These are phyloP conservation scores for Zanthoxylum bungeanum DNA, from an alignment of 345 rosid species.

Conservation along the genomic window DNA sequence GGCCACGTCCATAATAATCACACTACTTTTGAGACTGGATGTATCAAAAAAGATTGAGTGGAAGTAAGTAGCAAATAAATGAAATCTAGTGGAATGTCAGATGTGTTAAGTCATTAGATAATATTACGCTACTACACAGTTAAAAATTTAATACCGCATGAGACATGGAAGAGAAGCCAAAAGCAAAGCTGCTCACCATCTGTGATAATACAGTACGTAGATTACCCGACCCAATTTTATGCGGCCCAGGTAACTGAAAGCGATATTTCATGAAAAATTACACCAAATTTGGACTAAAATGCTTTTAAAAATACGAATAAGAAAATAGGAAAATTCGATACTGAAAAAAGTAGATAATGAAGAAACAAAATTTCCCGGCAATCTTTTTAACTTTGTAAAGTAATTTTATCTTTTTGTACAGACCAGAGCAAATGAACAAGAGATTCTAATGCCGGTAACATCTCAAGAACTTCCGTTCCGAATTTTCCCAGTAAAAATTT, in stretches of 20 bases:
- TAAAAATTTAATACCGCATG: slow-evolving; percentile 11
- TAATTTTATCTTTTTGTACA: slow-evolving; percentile 34
- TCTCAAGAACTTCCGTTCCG: slow-evolving; percentile 13
- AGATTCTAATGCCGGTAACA: slow-evolving; percentile 37
- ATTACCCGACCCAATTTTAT: no score
- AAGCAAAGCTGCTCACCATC: slow-evolving; percentile 7
- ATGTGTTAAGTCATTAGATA: slow-evolving; percentile 26
- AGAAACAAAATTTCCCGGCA: slow-evolving; percentile 61
- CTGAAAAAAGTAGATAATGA: slow-evolving; percentile 21
- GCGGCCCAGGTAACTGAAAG: no score
- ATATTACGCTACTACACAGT: slow-evolving; percentile 14
- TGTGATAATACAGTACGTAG: no score
- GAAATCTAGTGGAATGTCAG: slow-evolving; percentile 53
- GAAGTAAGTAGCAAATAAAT: slow-evolving; percentile 11
- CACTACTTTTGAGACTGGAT: not conserved
- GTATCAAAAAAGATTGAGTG: slow-evolving; percentile 14
- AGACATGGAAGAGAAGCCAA: slow-evolving; percentile 28
- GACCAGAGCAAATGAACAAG: slow-evolving; percentile 27
- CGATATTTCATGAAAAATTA: not conserved
- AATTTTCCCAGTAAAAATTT: not conserved
- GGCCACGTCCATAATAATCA: slow-evolving; percentile 2
- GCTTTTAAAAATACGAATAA: not conserved
- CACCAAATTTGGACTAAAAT: not conserved
- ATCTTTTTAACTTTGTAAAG: no score
- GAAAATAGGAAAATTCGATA: slow-evolving; percentile 21